Evolutionary conservation across 139 green algal genomes (phyloP).

Genomic region (Chlorella sp.): DNA sequence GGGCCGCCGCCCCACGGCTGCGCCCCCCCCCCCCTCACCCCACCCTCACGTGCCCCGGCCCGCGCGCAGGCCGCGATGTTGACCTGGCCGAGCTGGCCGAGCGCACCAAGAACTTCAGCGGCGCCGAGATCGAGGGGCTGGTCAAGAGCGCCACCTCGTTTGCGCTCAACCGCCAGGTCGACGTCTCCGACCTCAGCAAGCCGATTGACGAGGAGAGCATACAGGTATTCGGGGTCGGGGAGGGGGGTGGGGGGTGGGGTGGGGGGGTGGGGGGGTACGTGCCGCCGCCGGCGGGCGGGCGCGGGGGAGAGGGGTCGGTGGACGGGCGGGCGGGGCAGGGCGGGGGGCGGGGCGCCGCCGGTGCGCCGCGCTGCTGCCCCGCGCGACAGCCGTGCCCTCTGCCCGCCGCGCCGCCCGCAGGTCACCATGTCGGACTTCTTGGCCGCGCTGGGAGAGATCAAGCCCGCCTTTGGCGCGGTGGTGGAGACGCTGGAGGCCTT

Average conservation of each 20-base stretch:
- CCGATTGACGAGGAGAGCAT: conserved; percentile 94
- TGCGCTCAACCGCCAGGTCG: conserved; percentile 93
- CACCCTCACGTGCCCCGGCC: too few relatives aligned
- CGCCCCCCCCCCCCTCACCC: too few relatives aligned
- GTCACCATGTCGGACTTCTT: conserved; percentile 92
- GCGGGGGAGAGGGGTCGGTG: too few relatives aligned
- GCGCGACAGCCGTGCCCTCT: too few relatives aligned
- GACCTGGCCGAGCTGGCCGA: conserved; percentile 83
- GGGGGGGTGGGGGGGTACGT: too few relatives aligned
- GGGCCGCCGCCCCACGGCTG: too few relatives aligned
- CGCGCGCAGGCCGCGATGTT: conserved; percentile 80
- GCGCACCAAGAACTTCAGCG: conserved; percentile 94
- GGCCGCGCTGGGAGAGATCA: conserved; percentile 89
- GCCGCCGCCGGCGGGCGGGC: too few relatives aligned
- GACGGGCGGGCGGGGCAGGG: too few relatives aligned
- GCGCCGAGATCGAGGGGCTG: conserved; percentile 96
- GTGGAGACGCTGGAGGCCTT: conserved; percentile 84
- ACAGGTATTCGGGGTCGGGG: conserved; percentile 63
- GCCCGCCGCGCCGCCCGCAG: too few relatives aligned
- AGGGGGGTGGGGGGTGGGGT: neutral
- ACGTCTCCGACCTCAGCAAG: conserved; percentile 88
- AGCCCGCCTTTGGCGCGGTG: conserved; percentile 93
- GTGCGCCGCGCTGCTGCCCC: too few relatives aligned
- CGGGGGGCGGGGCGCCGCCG: too few relatives aligned
- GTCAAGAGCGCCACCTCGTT: conserved; percentile 92